Conservation (phyloP, 371 early-diverging fungal genomes). For the Parasitella parasitica region DNA sequence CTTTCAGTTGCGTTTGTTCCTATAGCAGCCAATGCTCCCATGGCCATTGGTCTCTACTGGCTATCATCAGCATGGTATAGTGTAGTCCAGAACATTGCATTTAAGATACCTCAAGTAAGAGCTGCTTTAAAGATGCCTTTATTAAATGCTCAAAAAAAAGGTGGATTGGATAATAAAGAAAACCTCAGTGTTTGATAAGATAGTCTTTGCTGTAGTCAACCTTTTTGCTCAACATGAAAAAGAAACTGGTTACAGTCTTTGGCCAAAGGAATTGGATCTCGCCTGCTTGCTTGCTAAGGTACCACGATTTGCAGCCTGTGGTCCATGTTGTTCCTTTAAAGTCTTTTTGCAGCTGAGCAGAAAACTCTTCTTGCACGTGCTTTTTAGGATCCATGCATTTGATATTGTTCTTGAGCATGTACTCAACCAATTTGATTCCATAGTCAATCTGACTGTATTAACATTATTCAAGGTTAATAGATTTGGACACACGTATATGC, state of each 20-base stretch:
- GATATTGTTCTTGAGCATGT: conserved; percentile 20
- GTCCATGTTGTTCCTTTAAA: conserved; percentile 25
- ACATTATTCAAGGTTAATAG: background rate
- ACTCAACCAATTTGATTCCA: conserved; percentile 6
- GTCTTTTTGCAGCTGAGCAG: background rate
- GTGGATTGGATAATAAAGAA: too few relatives aligned
- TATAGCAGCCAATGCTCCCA: conserved; percentile 70
- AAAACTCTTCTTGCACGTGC: conserved; percentile 13
- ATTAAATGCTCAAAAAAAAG: background rate
- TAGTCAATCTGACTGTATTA: conserved; percentile 23
- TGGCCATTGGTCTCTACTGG: conserved; percentile 68
- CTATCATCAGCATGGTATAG: conserved; percentile 62
- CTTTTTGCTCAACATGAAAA: background rate
- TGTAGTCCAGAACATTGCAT: conserved; percentile 56
- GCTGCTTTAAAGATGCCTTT: conserved; percentile 23
- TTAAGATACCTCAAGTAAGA: conserved; percentile 45
- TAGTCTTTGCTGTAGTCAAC: background rate
- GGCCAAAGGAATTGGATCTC: conserved; percentile 13
- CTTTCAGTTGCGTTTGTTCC: conserved; percentile 67
- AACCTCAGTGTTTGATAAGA: background rate
- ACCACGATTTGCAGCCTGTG: conserved; percentile 26
- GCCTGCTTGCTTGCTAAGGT: background rate
- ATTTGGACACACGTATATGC: background rate
- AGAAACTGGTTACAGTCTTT: conserved; percentile 1
- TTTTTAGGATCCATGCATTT: conserved; percentile 16